Evolutionary conservation across 495 filamentous ascomycete species (phyloP).

Genomic region (Podospora appendiculata): DNA sequence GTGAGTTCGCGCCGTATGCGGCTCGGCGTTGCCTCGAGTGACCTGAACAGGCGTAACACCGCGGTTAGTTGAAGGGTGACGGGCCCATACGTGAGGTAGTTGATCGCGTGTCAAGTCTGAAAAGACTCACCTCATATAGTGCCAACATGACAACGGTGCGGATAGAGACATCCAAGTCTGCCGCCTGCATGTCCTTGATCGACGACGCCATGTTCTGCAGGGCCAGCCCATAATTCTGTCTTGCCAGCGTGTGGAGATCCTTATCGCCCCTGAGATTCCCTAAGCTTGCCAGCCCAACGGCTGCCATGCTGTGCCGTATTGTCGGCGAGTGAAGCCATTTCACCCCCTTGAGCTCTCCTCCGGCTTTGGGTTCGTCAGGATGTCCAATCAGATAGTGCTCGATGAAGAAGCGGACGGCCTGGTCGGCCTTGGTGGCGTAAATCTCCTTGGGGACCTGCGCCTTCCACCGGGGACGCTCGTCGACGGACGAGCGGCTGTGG

Average conservation of each 20-base stretch:
- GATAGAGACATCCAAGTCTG: constrained; percentile 21
- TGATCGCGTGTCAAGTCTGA: neutral
- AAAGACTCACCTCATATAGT: constrained; percentile 35
- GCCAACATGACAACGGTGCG: constrained; percentile 35
- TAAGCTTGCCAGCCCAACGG: constrained; percentile 36
- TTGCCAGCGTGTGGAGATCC: constrained; percentile 27
- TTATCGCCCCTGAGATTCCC: constrained; percentile 37
- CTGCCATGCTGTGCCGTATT: constrained; percentile 35
- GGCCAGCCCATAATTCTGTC: constrained; percentile 34
- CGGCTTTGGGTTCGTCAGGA: constrained; percentile 34
- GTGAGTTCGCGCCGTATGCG: constrained; percentile 33
- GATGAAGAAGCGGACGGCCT: constrained; percentile 38
- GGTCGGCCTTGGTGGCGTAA: constrained; percentile 26
- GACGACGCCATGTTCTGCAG: constrained; percentile 28
- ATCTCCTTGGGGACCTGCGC: constrained; percentile 12
- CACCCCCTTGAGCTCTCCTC: constrained; percentile 18
- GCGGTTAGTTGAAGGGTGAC: neutral
- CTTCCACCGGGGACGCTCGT: neutral
- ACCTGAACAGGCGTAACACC: constrained; percentile 4
- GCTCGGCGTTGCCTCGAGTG: constrained; percentile 12
- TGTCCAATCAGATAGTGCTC: constrained; percentile 39
- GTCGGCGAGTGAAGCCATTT: constrained; percentile 19
- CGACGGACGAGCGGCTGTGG: constrained; percentile 1
- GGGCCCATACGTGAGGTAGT: neutral
- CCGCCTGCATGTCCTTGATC: constrained; percentile 16